A percentile compares a stretch with the other conserved stretches of the same genome.
Conservation (phyloP, 352 stramenopile species). For the Globisporangium carolinianum region DNA sequence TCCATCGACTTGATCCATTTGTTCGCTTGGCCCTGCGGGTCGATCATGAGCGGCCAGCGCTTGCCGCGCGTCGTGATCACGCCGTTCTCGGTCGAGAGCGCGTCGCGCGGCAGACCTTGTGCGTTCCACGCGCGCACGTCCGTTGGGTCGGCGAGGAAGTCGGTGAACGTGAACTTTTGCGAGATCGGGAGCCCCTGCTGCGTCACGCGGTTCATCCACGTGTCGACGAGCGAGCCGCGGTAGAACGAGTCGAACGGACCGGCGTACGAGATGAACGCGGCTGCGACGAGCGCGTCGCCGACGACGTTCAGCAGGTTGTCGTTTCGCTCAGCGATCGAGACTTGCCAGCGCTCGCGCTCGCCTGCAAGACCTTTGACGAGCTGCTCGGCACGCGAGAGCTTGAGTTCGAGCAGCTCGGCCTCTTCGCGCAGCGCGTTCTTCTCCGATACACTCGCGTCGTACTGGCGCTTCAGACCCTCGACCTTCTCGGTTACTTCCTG, state of each 20-base stretch:
- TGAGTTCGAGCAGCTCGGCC: constrained; percentile 88
- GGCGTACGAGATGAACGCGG: constrained; percentile 94
- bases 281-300: constrained; percentile 89
- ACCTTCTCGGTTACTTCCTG: constrained; percentile 91
- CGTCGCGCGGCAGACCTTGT: constrained; percentile 88
- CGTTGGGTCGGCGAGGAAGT: constrained; percentile 90
- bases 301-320: constrained; percentile 84
- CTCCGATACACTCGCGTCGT: constrained; percentile 89
- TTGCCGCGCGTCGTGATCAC: constrained; percentile 93
- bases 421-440: constrained; percentile 93
- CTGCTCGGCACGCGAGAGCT: constrained; percentile 91
- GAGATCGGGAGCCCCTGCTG: constrained; percentile 82
- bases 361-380: constrained; percentile 91
- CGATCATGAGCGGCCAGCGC: constrained; percentile 97
- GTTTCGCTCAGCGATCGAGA: constrained; percentile 88
- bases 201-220: constrained; percentile 87
- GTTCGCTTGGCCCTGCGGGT: constrained; percentile 94
- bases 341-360: constrained; percentile 92
- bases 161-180: constrained; percentile 87
- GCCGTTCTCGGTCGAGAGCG: constrained; percentile 93
- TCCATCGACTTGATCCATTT: constrained; percentile 97
- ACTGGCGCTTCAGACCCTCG: constrained; percentile 86
- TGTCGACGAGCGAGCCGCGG: constrained; percentile 71
- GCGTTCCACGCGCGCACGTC: constrained; percentile 95
- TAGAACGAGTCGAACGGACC: constrained; percentile 94